These are phyloP conservation scores for Sonneratia caseolaris DNA, from an alignment of 345 rosid species.

Conservation along the genomic window DNA sequence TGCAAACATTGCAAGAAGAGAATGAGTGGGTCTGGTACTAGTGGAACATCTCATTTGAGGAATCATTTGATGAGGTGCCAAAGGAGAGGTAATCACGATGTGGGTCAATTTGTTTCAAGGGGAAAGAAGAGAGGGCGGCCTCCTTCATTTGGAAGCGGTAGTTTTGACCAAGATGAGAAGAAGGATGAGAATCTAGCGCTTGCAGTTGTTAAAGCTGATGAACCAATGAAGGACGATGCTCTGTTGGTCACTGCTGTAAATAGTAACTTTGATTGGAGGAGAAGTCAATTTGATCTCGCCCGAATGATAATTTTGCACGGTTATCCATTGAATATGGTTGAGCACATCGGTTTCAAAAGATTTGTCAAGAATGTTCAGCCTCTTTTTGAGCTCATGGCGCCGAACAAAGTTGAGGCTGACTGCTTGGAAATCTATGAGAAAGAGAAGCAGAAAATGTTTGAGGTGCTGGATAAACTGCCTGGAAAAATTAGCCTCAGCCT, in stretches of 20 bases:
- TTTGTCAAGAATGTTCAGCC: slow-evolving; percentile 69
- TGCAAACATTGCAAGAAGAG: slow-evolving; percentile 76
- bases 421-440: slow-evolving; percentile 66
- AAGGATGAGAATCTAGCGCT: slow-evolving; percentile 43
- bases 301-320: slow-evolving; percentile 75
- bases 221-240: slow-evolving; percentile 31
- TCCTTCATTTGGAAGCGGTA: slow-evolving; percentile 26
- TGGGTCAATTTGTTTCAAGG: slow-evolving; percentile 21
- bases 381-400: slow-evolving; percentile 49
- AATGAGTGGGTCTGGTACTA: slow-evolving; percentile 72
- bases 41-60: slow-evolving; percentile 81
- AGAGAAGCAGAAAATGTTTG: slow-evolving; percentile 56
- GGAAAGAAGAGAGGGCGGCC: slow-evolving; percentile 51
- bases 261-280: slow-evolving; percentile 48
- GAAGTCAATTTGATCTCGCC: slow-evolving; percentile 64
- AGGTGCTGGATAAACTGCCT: slow-evolving; percentile 57
- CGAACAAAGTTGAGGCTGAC: slow-evolving; percentile 50
- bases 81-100: slow-evolving; percentile 32
- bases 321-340: slow-evolving; percentile 68
- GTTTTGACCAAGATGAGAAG: slow-evolving; percentile 24
- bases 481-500: slow-evolving; percentile 62
- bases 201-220: slow-evolving; percentile 48
- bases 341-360: slow-evolving; percentile 58
- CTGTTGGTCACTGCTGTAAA: slow-evolving; percentile 1
- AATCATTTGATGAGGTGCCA: slow-evolving; percentile 75